Base-by-base conservation (phyloP, 1,139 yeast species). In the Scheffersomyces stambukii region DNA sequence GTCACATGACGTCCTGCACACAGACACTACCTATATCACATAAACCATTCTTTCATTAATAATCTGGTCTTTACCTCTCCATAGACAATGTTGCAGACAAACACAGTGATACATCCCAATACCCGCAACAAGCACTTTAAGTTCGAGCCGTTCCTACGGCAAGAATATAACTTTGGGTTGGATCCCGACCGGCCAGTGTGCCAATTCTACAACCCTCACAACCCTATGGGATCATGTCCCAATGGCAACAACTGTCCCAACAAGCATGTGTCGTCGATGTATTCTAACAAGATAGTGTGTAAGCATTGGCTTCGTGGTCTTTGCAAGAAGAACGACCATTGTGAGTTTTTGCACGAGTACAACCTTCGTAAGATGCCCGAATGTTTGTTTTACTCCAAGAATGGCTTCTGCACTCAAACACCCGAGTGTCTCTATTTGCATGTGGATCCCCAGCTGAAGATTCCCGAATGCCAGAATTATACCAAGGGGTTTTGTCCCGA, bases 271-370 rank as follows among this genome's bases (percentile, higher is more conserved):
- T 70, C 85, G 13, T 78, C 93, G 23, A 78, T 80, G 58, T 86
- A 81, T 56, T 74, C 75, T 42, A 86, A 88, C 56, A 89, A 88
- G 60, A 65, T 67, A 32, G 98, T 91, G 11, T 91, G 98, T 54
- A 91, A 93, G 68, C 97, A 91, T 64, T 91, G 99, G 99, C 74
- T 93, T 27, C 74, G 97, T 44, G 98, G 98, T 0, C 71, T 93
- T 21, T 93, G 99, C 59, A 93, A 93, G 60, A 91, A 89, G 63
- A 95, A 94, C 31, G 96, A 89, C 45, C 89, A 84, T 40, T 93
- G 98, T 59, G 99, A 93, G 60, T 93, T 86, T 48, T 60, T 93
- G 28, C 99, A 93, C 57, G 99, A 93, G 50, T 91, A 89, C 52
- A 91, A 91, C 50, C 62, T 91, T 45, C 73, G 95, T 37, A 88